These are phyloP conservation scores for Mytilinidion resinicola DNA, from an alignment of 495 filamentous ascomycete genomes.

Conservation along the genomic window DNA sequence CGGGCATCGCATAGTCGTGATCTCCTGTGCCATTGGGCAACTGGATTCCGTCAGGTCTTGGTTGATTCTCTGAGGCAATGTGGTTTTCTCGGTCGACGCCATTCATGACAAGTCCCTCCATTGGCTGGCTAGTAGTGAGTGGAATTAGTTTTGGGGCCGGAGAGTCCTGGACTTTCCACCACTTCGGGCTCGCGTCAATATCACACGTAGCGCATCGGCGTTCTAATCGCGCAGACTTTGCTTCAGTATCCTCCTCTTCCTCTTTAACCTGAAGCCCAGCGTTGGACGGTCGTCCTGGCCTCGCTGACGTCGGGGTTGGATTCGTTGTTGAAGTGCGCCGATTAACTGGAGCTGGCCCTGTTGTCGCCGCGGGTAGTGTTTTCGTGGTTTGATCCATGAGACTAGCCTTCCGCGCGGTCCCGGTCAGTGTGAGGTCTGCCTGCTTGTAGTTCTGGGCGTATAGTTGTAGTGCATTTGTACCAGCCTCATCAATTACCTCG, in stretches of 20 bases:
- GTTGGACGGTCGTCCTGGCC: slow-evolving; percentile 16
- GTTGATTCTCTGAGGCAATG: not conserved
- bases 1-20: slow-evolving; percentile 9
- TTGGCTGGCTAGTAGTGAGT: not conserved
- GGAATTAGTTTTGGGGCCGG: not conserved
- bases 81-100: slow-evolving; percentile 2
- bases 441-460: slow-evolving; percentile 89
- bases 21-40: slow-evolving; percentile 12
- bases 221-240: slow-evolving; percentile 14
- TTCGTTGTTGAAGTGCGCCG: slow-evolving; percentile 29
- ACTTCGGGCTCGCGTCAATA: slow-evolving; percentile 54
- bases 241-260: slow-evolving; percentile 20
- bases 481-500: slow-evolving; percentile 58
- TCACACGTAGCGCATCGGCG: slow-evolving; percentile 45
- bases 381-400: slow-evolving; percentile 48
- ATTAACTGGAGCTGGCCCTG: slow-evolving; percentile 2
- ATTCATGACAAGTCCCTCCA: slow-evolving; percentile 13
- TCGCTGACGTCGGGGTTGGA: slow-evolving; percentile 19
- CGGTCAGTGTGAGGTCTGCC: slow-evolving; percentile 80
- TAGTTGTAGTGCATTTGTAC: slow-evolving; percentile 72
- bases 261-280: slow-evolving; percentile 21
- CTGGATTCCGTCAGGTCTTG: not conserved
- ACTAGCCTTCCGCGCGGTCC: slow-evolving; percentile 83
- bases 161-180: slow-evolving; percentile 41
- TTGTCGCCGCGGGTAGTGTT: slow-evolving; percentile 5